phyloP scores from a whole-genome alignment of 1,284 basidiomycete genomes.

The Malassezia brasiliensis region DNA sequence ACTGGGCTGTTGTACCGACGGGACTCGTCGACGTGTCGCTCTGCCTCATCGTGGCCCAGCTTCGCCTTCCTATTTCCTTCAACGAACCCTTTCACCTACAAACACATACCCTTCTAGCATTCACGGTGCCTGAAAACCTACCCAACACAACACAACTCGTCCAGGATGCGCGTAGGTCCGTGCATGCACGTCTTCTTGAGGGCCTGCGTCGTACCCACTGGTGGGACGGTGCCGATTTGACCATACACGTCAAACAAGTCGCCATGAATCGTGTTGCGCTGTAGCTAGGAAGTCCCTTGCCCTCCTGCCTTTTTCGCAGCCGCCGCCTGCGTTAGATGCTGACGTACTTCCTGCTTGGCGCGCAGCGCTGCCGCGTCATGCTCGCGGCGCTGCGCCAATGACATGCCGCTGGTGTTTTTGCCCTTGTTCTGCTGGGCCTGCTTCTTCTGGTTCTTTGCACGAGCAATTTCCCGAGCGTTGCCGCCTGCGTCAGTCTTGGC shows the following conservation, averaged over 20 bases:
- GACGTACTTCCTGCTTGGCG: constrained; percentile 41
- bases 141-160: neutral
- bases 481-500: constrained; percentile 21
- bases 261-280: constrained; percentile 11
- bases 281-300: neutral
- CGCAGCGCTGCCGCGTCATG: constrained; percentile 37
- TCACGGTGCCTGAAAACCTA: neutral
- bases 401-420: constrained; percentile 30
- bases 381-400: constrained; percentile 34
- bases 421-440: constrained; percentile 34
- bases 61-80: neutral
- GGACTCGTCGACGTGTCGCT: neutral
- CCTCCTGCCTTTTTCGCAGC: constrained; percentile 10
- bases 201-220: no score
- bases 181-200: no score
- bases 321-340: constrained; percentile 7
- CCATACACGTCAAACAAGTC: neutral
- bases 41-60: neutral
- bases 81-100: neutral
- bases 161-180: neutral
- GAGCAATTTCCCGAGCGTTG: constrained; percentile 44
- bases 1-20: neutral
- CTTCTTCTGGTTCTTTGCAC: constrained; percentile 47
- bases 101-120: neutral
- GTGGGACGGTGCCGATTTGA: neutral